A percentile compares a stretch with the other conserved stretches of the same genome.
Conservation (phyloP, 176 grass and related monocot genomes). For the Musa acuminata region DNA sequence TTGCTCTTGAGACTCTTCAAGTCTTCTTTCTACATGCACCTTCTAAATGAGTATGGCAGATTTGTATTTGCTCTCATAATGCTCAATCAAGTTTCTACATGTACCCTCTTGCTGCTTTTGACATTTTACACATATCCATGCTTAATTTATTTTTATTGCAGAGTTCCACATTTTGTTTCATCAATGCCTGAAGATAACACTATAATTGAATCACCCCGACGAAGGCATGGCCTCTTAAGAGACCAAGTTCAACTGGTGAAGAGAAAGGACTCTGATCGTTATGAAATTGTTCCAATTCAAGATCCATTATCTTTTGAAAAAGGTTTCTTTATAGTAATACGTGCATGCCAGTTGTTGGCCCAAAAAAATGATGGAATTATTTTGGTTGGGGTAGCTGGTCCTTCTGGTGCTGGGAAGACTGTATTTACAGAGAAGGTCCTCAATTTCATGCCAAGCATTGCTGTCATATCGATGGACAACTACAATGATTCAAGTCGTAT, state of each 20-base stretch:
- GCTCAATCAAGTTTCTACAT: no score
- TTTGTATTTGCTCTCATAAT: no score
- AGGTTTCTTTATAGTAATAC: conserved; percentile 85
- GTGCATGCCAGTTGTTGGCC: conserved; percentile 67
- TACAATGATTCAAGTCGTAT: conserved; percentile 85
- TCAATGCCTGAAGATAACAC: conserved; percentile 52
- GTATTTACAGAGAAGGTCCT: conserved; percentile 95
- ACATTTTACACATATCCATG: not conserved
- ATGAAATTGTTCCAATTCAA: conserved; percentile 69
- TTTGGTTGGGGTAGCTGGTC: conserved; percentile 75
- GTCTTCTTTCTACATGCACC: no score
- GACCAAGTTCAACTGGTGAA: conserved; percentile 80
- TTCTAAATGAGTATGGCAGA: no score
- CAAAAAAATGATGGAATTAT: conserved; percentile 81
- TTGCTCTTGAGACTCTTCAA: no score
- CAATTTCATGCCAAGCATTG: conserved; percentile 82
- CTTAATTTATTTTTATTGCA: not conserved
- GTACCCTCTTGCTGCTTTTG: not conserved
- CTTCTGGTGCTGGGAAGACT: conserved; percentile 89
- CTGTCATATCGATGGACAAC: conserved; percentile 95
- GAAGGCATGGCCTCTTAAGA: conserved; percentile 55
- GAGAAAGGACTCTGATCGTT: conserved; percentile 62
- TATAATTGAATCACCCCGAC: conserved; percentile 47
- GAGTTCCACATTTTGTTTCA: not conserved
- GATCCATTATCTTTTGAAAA: conserved; percentile 89